These are phyloP conservation scores for Mallotus japonicus DNA, from an alignment of 441 rosid genomes.

Conservation along the genomic window DNA sequence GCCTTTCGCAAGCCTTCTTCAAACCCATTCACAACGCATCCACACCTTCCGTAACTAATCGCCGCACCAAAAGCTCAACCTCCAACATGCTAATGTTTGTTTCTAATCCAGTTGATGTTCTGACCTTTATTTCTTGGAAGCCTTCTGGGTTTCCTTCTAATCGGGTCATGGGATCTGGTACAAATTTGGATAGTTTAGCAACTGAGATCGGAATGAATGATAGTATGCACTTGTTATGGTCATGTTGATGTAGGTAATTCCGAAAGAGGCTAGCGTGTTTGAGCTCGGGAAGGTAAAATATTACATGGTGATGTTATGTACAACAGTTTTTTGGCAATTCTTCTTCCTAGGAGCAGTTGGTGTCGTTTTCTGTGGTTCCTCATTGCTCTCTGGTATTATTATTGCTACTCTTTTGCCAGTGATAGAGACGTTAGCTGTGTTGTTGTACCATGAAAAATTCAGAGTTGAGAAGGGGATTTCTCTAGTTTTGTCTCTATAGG, in stretches of 20 bases:
- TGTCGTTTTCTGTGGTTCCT: conserved; percentile 41
- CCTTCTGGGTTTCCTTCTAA: conserved; percentile 74
- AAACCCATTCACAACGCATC: conserved; percentile 48
- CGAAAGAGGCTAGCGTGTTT: conserved; percentile 43
- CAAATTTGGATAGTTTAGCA: conserved; percentile 70
- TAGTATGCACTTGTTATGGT: not conserved
- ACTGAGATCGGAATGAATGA: not conserved
- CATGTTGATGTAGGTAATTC: conserved; percentile 36
- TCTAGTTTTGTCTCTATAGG: conserved; percentile 56
- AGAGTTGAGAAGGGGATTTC: conserved; percentile 49
- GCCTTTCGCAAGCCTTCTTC: conserved; percentile 67
- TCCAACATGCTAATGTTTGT: conserved; percentile 92
- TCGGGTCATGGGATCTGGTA: conserved; percentile 79
- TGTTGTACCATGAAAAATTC: conserved; percentile 51
- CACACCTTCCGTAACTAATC: conserved; percentile 37
- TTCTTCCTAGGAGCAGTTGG: conserved; percentile 41
- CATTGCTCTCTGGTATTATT: conserved; percentile 50
- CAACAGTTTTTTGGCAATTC: conserved; percentile 38
- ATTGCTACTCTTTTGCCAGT: conserved; percentile 47
- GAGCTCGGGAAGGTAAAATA: conserved; percentile 39
- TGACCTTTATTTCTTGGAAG: conserved; percentile 85
- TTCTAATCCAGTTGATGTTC: conserved; percentile 72
- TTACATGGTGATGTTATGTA: conserved; percentile 31
- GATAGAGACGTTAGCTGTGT: conserved; percentile 44
- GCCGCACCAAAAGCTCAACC: conserved; percentile 69